Conservation (phyloP, 225 moss, liverwort and hornwort genomes). For the Bryoerythrophyllum caledonicum region DNA sequence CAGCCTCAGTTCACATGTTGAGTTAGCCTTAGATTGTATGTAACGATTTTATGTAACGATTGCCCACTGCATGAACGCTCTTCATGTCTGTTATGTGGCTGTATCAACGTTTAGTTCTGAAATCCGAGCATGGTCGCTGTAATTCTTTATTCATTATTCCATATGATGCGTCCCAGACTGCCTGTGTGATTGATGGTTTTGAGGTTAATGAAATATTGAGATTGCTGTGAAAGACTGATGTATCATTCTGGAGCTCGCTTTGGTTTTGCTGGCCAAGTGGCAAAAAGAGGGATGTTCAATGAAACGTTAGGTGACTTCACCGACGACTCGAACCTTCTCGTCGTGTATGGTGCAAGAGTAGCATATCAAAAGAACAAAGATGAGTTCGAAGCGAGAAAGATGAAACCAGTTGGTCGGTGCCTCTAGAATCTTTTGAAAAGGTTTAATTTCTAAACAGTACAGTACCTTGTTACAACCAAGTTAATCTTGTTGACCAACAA, state of each 20-base stretch:
- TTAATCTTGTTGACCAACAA: too few species aligned
- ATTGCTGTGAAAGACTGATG: too few species aligned
- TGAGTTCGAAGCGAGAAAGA: not conserved
- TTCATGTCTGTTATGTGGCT: conserved; percentile 22
- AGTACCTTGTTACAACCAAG: too few species aligned
- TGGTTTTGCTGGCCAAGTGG: too few species aligned
- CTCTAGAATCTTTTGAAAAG: not conserved
- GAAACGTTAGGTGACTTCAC: too few species aligned
- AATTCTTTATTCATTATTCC: not conserved
- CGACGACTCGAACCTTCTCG: too few species aligned
- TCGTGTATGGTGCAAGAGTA: not conserved
- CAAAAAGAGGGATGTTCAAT: too few species aligned
- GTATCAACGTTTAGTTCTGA: not conserved
- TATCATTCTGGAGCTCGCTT: too few species aligned
- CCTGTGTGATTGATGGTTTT: not conserved
- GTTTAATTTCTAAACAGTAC: too few species aligned
- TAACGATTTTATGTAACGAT: not conserved
- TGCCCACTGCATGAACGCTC: conserved; percentile 25
- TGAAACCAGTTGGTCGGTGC: too few species aligned
- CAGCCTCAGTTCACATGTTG: conserved; percentile 7
- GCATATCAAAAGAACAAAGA: not conserved
- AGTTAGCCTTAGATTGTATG: not conserved
- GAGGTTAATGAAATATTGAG: too few species aligned
- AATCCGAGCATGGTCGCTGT: not conserved
- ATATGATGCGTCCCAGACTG: not conserved